Base-by-base conservation (phyloP, 495 filamentous ascomycete species). In the Xylaria curta region DNA sequence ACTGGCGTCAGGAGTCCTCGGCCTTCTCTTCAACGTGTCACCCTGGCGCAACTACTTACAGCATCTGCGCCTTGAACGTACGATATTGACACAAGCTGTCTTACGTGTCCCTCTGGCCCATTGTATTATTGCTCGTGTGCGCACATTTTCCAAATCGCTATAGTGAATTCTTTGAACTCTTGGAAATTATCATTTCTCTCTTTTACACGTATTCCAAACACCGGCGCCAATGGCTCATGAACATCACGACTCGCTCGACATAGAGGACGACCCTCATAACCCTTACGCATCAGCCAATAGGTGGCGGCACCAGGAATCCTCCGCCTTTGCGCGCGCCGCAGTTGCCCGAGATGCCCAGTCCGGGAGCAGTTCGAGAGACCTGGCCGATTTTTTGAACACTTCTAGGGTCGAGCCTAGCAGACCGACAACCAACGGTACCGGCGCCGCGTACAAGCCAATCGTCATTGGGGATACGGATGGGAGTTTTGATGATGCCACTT, bases 291-390 rank as follows among this genome's bases (percentile, higher is more conserved):
- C 85, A 2, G 58, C 77, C 21, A 83, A 72, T 64, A 78, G 75
- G 73, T 88, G 87, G 87, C 81, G 85, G 26, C 87, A 88, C 66
- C 81, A 85, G 69, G 87, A 88, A 71, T 87, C 86, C 3, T 77
- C 81, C 5, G 81, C 84, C 36, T 88, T 78, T 69, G 81, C 81
- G 19, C 79, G 75, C 21, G 79, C 83, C 60, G 75, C 75, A n/a
- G 49, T 78, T 6, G 79, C 84, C 3, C 81, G 83, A 62, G 84
- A 83, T 24, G 77, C 83, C 56, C 75, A 79, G 51, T 75, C 80
- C n/a, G 80, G 73, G 64, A 69, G 73, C 26, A 74, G 78, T 53
- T 84, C 84, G 54, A 75, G 71, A 61, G 84, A 86, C 38, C 82
- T 88, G 7, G 83, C 85, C 71, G 76, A 84, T 68, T 87, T 86